These are phyloP conservation scores for Lumnitzera littorea DNA, from an alignment of 345 rosid genomes.

Conservation along the genomic window DNA sequence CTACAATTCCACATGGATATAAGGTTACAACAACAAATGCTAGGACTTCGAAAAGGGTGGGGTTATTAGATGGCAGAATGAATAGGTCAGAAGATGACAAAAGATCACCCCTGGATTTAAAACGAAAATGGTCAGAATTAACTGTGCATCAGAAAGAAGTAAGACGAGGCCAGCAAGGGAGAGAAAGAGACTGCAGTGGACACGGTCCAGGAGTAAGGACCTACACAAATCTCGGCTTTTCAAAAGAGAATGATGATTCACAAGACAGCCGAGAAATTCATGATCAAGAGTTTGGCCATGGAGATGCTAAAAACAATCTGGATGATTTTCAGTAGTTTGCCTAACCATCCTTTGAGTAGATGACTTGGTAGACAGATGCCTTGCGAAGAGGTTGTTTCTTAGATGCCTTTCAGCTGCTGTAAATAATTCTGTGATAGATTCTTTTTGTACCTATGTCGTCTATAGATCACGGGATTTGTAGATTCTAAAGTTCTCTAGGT, in stretches of 20 bases:
- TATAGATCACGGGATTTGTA: too few relatives aligned
- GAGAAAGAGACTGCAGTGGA: slow-evolving; percentile 32
- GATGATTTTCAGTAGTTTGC: not conserved
- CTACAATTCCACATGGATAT: slow-evolving; percentile 16
- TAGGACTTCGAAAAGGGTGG: slow-evolving; percentile 37
- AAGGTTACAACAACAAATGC: slow-evolving; percentile 24
- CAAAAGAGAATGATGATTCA: slow-evolving; percentile 38
- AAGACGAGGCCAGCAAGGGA: slow-evolving; percentile 46
- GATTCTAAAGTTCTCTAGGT: too few relatives aligned
- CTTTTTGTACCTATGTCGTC: too few relatives aligned
- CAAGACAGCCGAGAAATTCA: slow-evolving; percentile 30
- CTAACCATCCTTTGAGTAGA: too few relatives aligned
- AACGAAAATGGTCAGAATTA: slow-evolving; percentile 31
- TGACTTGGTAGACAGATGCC: too few relatives aligned
- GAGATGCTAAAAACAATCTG: slow-evolving; percentile 22
- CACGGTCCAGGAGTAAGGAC: slow-evolving; percentile 46
- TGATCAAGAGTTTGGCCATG: slow-evolving; percentile 19
- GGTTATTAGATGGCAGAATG: slow-evolving; percentile 4
- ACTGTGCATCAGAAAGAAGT: slow-evolving; percentile 53
- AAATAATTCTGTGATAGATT: too few relatives aligned
- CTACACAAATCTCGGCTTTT: slow-evolving; percentile 40
- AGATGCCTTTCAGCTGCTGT: too few relatives aligned
- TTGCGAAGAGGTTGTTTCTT: too few relatives aligned
- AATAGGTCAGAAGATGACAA: slow-evolving; percentile 7
- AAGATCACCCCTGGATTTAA: slow-evolving; percentile 5